Percentiles rank a stretch among this genome's conserved stretches.
Evolutionary conservation across 352 stramenopile genomes (phyloP).

Genomic region (Phytophthora fragariaefolia): DNA sequence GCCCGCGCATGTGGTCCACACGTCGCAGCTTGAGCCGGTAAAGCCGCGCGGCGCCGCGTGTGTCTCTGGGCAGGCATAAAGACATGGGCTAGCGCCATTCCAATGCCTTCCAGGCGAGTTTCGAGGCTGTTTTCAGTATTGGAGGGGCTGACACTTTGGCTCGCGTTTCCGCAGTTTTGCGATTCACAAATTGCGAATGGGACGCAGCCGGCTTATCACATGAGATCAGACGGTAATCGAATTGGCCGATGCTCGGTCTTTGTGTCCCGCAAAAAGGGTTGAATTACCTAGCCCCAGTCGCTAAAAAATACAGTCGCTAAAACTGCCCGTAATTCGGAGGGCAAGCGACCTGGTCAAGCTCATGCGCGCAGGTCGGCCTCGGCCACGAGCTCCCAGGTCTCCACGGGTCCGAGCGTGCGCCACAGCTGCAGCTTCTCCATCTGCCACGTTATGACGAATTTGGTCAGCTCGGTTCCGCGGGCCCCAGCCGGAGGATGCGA

Average conservation of each 20-base stretch:
- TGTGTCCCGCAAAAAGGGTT: neutral
- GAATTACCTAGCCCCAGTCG: no score
- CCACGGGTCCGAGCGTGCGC: conserved; percentile 50
- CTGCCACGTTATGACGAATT: conserved; percentile 19
- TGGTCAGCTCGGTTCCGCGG: neutral
- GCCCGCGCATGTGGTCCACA: conserved; percentile 22
- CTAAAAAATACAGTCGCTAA: no score
- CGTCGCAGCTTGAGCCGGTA: conserved; percentile 14
- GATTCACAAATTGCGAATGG: neutral
- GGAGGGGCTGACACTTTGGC: neutral
- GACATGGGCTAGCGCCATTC: conserved; percentile 11
- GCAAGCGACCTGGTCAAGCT: neutral
- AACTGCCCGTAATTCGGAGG: no score
- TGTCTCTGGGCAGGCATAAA: conserved; percentile 24
- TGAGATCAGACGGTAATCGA: neutral
- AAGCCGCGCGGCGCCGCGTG: conserved; percentile 9
- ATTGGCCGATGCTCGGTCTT: neutral
- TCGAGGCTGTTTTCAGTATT: neutral
- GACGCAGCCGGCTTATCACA: neutral
- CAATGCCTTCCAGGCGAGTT: neutral
- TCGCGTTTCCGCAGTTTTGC: neutral
- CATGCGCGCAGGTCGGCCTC: conserved; percentile 36
- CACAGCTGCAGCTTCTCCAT: conserved; percentile 60
- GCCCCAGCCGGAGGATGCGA: neutral
- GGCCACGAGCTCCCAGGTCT: conserved; percentile 48